These are phyloP conservation scores for Elaeagnus macrophylla DNA, from an alignment of 306 rosid genomes.

Conservation along the genomic window DNA sequence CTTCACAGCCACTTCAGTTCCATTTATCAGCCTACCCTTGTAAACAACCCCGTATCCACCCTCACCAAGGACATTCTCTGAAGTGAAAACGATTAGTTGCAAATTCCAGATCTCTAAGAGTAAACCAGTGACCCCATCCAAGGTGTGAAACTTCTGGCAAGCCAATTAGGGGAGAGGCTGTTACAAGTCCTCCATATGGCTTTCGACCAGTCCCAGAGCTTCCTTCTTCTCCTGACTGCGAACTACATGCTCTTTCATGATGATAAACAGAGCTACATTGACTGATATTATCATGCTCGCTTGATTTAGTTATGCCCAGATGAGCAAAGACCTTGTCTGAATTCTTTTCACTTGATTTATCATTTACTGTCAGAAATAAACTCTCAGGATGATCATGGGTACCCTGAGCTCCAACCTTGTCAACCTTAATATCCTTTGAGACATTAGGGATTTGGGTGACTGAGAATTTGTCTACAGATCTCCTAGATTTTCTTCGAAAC, in stretches of 20 bases:
- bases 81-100: constrained; percentile 66
- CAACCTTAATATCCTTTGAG: constrained; percentile 78
- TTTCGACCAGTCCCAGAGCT: constrained; percentile 61
- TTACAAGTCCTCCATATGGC: constrained; percentile 51
- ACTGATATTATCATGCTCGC: constrained; percentile 64
- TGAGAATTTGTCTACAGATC: constrained; percentile 48
- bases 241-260: constrained; percentile 72
- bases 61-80: constrained; percentile 74
- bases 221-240: constrained; percentile 83
- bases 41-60: constrained; percentile 98
- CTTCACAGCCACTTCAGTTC: constrained; percentile 92
- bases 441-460: constrained; percentile 70
- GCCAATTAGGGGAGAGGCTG: constrained; percentile 82
- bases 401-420: constrained; percentile 55
- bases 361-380: constrained; percentile 35
- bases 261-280: constrained; percentile 79
- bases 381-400: constrained; percentile 43
- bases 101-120: constrained; percentile 81
- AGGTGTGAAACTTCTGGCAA: constrained; percentile 94
- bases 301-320: constrained; percentile 50
- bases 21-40: constrained; percentile 72
- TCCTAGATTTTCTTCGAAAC: constrained; percentile 69
- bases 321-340: constrained; percentile 54
- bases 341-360: constrained; percentile 50
- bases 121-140: constrained; percentile 99